These are phyloP conservation scores for Neofusicoccum laricinum DNA, from an alignment of 2,329 filamentous ascomycete genomes.

Conservation along the genomic window DNA sequence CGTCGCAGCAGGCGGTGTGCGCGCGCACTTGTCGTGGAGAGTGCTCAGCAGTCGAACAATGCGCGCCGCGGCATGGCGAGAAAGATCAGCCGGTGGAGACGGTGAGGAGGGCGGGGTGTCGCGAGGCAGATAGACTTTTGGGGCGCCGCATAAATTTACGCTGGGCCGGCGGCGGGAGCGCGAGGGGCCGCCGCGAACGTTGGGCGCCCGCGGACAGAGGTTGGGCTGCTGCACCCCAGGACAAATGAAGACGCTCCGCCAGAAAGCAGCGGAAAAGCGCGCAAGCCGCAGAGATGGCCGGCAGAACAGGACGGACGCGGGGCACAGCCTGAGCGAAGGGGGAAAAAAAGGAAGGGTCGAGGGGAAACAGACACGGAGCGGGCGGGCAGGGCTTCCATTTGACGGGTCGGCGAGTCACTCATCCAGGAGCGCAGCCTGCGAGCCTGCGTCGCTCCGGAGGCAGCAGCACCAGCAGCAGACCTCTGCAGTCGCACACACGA, in stretches of 20 bases:
- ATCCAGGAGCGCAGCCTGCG: neutral
- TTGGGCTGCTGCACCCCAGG: neutral
- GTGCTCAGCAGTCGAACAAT: slow-evolving; percentile 10
- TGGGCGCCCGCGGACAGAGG: neutral
- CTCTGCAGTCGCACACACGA: slow-evolving; percentile 1
- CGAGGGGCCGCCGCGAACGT: slow-evolving; percentile 3
- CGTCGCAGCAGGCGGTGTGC: slow-evolving; percentile 4
- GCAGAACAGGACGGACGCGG: neutral
- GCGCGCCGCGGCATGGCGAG: slow-evolving; percentile 4
- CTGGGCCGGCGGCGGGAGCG: neutral
- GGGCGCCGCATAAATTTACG: slow-evolving; percentile 12
- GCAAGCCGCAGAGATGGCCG: neutral
- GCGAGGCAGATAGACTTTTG: slow-evolving; percentile 7
- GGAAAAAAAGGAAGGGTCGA: slow-evolving; percentile 2
- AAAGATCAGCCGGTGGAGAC: slow-evolving; percentile 2
- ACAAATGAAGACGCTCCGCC: neutral
- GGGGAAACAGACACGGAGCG: neutral
- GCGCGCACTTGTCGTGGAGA: neutral
- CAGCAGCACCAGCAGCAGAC: neutral
- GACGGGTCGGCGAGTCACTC: neutral
- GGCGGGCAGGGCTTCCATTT: slow-evolving; percentile 1
- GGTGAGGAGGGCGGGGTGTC: slow-evolving; percentile 1
- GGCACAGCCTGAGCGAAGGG: neutral
- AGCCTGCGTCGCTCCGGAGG: neutral
- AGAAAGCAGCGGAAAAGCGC: neutral